Evolutionary conservation across 2,329 filamentous ascomycete genomes (phyloP).

Genomic region (Shiraia bambusicola): DNA sequence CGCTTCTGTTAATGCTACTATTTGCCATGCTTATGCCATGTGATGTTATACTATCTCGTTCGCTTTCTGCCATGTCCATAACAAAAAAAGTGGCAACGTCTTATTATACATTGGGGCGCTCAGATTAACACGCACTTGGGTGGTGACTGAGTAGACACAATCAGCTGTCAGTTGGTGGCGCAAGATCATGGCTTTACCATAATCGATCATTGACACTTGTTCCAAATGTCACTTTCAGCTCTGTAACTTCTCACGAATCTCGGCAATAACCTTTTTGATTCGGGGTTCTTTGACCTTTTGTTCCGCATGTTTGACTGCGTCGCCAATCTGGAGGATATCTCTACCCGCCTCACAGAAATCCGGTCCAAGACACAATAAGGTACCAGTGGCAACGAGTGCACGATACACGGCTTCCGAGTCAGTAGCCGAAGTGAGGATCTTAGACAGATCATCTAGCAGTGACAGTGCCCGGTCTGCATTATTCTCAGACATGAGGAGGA

Average conservation of each 20-base stretch:
- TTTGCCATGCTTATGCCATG: not conserved
- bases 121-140: too few species aligned
- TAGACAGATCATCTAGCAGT: constrained; percentile 63
- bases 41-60: not conserved
- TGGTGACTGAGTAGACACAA: too few species aligned
- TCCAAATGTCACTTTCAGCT: constrained; percentile 12
- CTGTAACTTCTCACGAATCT: constrained; percentile 57
- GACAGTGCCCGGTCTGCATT: constrained; percentile 53
- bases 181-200: not conserved
- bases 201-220: not conserved
- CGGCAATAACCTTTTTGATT: constrained; percentile 59
- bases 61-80: not conserved
- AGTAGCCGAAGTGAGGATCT: constrained; percentile 64
- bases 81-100: not conserved
- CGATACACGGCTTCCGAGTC: constrained; percentile 86
- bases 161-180: too few species aligned
- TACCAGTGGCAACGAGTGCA: constrained; percentile 79
- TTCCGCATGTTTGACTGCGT: constrained; percentile 51
- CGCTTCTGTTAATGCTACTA: not conserved
- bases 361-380: constrained; percentile 64
- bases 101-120: too few species aligned
- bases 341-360: constrained; percentile 60
- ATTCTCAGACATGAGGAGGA: constrained; percentile 61
- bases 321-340: constrained; percentile 57
- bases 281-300: constrained; percentile 60